Base-by-base conservation (phyloP, 768 basidiomycete species). In the Mycena filopes region DNA sequence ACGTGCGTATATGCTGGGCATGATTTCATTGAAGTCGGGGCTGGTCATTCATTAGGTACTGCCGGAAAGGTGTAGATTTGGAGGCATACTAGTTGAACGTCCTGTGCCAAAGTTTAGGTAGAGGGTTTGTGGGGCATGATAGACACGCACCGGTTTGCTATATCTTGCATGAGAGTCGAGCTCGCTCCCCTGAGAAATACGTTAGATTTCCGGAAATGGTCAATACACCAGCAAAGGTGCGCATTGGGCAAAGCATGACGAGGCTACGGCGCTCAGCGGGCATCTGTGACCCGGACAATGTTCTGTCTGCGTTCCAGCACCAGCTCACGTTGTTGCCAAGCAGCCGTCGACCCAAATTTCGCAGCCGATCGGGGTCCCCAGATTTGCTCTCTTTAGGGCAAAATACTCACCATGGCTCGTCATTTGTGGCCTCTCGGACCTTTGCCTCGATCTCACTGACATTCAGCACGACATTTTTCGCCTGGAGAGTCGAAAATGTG, bases 1-100 rank as follows among this genome's bases (percentile, higher is more conserved):
- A 28, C 95, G 88, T 11, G 89, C 85, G 77, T 98, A 99, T 70
- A 98, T 98, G 73, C 88, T 89, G 4, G 98, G 97, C 96, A 99
- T 98, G 75, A 99, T 95, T 82, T 99, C 97, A 78, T 99, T 99
- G 80, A 99, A 99, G 67, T 96, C 88, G 84, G 96, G 95, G 80
- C 96, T 98, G 75, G 20, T 33, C 49, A 69, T 55, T 36, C n/a
- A 55, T 55, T 33, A 51, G 55, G 1, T 20, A 16, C 40, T 28
- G 43, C 9, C 33, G 12, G 36, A 72, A 69, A 40, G 18, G 49
- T 36, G 40, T 53, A 12, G 61, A 20, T 43, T 53, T 31, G 15
- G 18, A 16, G 25, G 10, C 93, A 78, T 76, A 98, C 96, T 96
- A 98, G 74, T 95, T 97, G 78, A 97, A 96, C n/a, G 97, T 98